Base-by-base conservation (phyloP, 495 filamentous ascomycete genomes). In the Endocarpon pusillum region DNA sequence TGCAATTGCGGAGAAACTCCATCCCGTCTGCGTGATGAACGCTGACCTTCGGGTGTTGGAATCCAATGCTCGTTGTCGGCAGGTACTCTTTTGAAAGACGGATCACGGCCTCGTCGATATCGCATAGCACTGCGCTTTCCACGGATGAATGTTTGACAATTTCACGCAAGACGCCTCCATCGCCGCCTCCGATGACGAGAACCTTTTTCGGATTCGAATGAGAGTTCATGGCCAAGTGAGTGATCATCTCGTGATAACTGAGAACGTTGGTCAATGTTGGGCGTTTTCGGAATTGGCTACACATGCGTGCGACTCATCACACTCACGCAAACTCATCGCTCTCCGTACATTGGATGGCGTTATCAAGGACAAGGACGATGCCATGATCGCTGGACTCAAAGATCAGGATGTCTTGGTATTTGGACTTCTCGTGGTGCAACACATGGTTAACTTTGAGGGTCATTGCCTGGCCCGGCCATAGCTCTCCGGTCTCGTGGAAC, bases 391-490 rank as follows among this genome's bases (percentile, higher is more conserved):
- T 87, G 48, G 79, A 87, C 70, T 99, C 77, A 63, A 96, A 96
- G 61, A 96, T 81, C 44, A 99, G 74, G 32, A 97, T 85, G 52
- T 96, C 89, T 62, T 99, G 89, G 64, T 94, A 99, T 67, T 86
- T 66, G 67, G 81, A 89, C 70, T 94, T 94, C 68, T 99, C 91
- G 64, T 94, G 86, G 66, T 96, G 91, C 35, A 99, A 66, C 52
- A 94, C 74, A 62, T 93, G 79, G 58, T 99, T 83, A 54, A 99
- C 87, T 65, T 81, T 86, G 54, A 99, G 75, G 42, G 79, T 93
- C 87, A 96, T 94, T 49, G 89, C 89, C 62, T 96, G 91, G 48
- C 89, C 89, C 31, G 89, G 89, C 89, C 91, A 99, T 83, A 94
- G 94, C 48, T 81, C 62, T 38, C 81, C 91, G 58, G 91, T 76